phyloP scores from a whole-genome alignment of 257 asterid genomes.

The Euphrasia confusa region DNA sequence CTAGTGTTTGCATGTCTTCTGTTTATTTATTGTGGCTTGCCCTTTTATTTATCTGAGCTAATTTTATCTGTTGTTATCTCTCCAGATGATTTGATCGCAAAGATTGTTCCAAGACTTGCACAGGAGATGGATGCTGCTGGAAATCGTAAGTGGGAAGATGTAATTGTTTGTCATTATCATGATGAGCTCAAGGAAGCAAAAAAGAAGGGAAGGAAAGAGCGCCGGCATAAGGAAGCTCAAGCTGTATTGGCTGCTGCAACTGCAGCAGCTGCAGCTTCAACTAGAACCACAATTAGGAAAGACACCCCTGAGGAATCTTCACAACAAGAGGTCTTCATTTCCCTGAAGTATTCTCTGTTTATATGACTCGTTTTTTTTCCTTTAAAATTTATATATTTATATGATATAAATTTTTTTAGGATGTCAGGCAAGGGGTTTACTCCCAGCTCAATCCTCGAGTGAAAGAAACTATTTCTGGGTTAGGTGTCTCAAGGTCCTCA shows the following conservation, averaged over 20 bases:
- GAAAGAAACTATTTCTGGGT: slow-evolving; percentile 57
- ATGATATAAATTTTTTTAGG: slow-evolving; percentile 30
- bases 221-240: slow-evolving; percentile 93
- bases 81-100: slow-evolving; percentile 70
- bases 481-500: slow-evolving; percentile 44
- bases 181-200: slow-evolving; percentile 77
- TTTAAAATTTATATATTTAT: slow-evolving; percentile 3
- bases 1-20: slow-evolving; percentile 19
- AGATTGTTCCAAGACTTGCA: slow-evolving; percentile 64
- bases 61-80: slow-evolving; percentile 21
- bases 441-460: slow-evolving; percentile 56
- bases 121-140: slow-evolving; percentile 59
- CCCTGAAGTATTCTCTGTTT: slow-evolving; percentile 10
- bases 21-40: slow-evolving; percentile 2
- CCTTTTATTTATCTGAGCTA: not conserved
- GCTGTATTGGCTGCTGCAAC: slow-evolving; percentile 97
- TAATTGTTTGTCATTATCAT: slow-evolving; percentile 69
- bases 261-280: slow-evolving; percentile 98
- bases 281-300: slow-evolving; percentile 86
- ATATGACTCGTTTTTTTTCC: not conserved
- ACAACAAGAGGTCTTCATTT: slow-evolving; percentile 50
- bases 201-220: slow-evolving; percentile 92
- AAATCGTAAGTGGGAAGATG: slow-evolving; percentile 77
- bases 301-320: slow-evolving; percentile 66
- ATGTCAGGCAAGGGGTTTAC: slow-evolving; percentile 38